Conservation (phyloP, 139 green algal species). For the Pseudopediastrum boryanum region DNA sequence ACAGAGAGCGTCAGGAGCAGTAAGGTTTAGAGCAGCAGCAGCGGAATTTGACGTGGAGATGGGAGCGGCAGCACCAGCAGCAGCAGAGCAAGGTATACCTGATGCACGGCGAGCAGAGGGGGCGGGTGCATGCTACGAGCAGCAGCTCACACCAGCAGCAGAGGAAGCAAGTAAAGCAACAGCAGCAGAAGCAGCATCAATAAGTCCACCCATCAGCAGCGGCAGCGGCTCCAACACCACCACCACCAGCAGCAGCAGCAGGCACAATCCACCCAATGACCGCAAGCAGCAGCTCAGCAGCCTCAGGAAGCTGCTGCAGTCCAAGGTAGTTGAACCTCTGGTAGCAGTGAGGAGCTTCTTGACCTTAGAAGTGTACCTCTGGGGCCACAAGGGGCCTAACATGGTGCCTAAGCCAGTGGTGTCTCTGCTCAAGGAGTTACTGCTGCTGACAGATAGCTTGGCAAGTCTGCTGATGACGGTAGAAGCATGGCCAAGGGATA, state of each 20-base stretch:
- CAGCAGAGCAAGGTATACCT: background rate
- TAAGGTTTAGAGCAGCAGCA: background rate
- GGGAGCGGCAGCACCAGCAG: background rate
- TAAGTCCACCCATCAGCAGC: background rate
- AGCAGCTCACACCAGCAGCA: background rate
- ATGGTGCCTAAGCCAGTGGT: background rate
- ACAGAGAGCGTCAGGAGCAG: background rate
- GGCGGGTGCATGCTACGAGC: background rate
- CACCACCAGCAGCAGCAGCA: background rate
- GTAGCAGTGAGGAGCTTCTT: background rate
- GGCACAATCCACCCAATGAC: background rate
- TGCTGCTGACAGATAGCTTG: conserved; percentile 15
- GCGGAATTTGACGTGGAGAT: background rate
- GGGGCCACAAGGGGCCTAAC: background rate
- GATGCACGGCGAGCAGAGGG: background rate
- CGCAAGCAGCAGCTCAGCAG: background rate
- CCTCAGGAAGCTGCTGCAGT: background rate
- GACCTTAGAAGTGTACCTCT: background rate
- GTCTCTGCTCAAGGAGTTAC: background rate
- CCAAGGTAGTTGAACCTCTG: background rate
- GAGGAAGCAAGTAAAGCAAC: background rate
- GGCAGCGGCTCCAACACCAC: background rate
- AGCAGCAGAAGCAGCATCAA: background rate
- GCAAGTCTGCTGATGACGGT: background rate
- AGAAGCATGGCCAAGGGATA: background rate